phyloP scores from a whole-genome alignment of 164 flowering plant species.

The Tetracentron sinense region DNA sequence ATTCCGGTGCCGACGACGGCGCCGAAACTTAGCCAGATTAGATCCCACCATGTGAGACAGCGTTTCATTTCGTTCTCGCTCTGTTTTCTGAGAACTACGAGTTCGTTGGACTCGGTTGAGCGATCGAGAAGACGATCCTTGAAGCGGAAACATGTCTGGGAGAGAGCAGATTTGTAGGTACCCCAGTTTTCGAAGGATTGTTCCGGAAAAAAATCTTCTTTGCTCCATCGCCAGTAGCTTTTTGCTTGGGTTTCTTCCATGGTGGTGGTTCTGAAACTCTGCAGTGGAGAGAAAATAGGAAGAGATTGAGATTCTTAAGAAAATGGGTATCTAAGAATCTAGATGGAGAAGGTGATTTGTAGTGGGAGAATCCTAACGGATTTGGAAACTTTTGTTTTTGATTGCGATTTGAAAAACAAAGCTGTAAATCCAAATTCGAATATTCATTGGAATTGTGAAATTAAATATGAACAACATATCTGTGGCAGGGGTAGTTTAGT shows the following conservation, averaged over 20 bases:
- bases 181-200: slow-evolving; percentile 47
- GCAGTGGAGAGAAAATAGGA: neutral
- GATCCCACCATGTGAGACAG: slow-evolving; percentile 89
- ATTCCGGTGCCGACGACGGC: slow-evolving; percentile 87
- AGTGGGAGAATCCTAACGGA: too few species aligned
- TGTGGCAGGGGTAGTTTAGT: too few species aligned
- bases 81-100: slow-evolving; percentile 29
- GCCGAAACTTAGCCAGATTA: slow-evolving; percentile 77
- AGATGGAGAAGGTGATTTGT: too few species aligned
- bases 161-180: slow-evolving; percentile 52
- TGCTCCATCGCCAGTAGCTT: slow-evolving; percentile 69
- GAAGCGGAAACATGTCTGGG: slow-evolving; percentile 50
- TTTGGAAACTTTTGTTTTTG: too few species aligned
- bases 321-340: too few species aligned
- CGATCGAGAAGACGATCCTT: slow-evolving; percentile 59
- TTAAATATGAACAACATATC: too few species aligned
- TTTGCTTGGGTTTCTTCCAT: neutral
- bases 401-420: too few species aligned
- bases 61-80: slow-evolving; percentile 51
- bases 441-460: too few species aligned
- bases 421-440: too few species aligned
- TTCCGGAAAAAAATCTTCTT: slow-evolving; percentile 76
- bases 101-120: slow-evolving; percentile 55
- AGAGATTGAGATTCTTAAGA: too few species aligned
- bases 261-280: neutral